A percentile compares a stretch with the other conserved stretches of the same genome.
These are phyloP conservation scores for Aspergillus sp. DNA, from an alignment of 2,329 filamentous ascomycete species.

Conservation along the genomic window DNA sequence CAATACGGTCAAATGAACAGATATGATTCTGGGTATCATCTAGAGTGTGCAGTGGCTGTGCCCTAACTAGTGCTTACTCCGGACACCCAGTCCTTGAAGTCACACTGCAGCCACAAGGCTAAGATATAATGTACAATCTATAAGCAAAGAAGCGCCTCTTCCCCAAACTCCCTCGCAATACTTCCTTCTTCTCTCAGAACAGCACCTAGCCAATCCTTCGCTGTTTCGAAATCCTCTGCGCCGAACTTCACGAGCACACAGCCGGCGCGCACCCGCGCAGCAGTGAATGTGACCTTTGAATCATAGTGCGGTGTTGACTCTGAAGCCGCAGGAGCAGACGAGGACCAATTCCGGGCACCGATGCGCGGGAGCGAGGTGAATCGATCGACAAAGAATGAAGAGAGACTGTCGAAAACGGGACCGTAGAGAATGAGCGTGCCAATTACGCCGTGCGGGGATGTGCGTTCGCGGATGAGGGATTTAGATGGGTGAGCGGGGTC, in stretches of 20 bases:
- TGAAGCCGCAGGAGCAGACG: conserved; percentile 33
- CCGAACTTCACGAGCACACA: conserved; percentile 93
- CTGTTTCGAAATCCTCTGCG: conserved; percentile 78
- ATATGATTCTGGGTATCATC: conserved; percentile 13
- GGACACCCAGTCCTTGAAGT: background rate
- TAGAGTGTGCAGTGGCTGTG: background rate
- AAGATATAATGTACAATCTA: conserved; percentile 21
- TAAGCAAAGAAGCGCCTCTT: conserved; percentile 79
- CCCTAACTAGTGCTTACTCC: background rate
- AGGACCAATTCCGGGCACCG: conserved; percentile 74
- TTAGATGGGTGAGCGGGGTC: conserved; percentile 14
- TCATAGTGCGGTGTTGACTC: conserved; percentile 45
- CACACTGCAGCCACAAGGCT: too few species aligned
- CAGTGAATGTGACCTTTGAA: conserved; percentile 75
- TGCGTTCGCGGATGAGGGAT: conserved; percentile 56
- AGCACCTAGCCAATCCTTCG: conserved; percentile 74
- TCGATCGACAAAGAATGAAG: conserved; percentile 76
- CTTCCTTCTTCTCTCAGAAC: conserved; percentile 78
- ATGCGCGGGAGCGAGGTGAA: conserved; percentile 80
- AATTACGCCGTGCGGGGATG: conserved; percentile 76
- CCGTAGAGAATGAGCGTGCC: conserved; percentile 86
- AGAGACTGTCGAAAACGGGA: conserved; percentile 66
- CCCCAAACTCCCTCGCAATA: conserved; percentile 73
- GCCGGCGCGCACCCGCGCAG: conserved; percentile 71
- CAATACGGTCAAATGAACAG: background rate